Percentiles rank a stretch among this genome's conserved stretches.
Conservation (phyloP, 169 alveolate species). For the Plasmodium berghei region DNA sequence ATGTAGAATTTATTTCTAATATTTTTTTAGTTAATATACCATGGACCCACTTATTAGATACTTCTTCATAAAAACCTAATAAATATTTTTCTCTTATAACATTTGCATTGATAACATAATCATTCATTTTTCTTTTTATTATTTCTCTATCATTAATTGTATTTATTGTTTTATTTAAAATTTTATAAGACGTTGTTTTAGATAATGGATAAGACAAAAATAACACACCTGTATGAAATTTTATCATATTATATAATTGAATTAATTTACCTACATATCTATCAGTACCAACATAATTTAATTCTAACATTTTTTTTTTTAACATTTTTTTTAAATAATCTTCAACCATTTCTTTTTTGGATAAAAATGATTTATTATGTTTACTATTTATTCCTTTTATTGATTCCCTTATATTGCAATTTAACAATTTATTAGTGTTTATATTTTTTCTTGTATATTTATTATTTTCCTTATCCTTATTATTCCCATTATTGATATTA, state of each 20-base stretch:
- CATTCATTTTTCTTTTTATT: constrained; percentile 71
- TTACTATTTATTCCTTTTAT: neutral
- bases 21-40: constrained; percentile 79
- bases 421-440: neutral
- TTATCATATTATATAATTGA: constrained; percentile 73
- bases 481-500: neutral
- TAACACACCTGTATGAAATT: constrained; percentile 63
- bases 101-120: constrained; percentile 68
- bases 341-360: constrained; percentile 72
- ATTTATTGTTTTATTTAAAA: constrained; percentile 61
- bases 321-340: constrained; percentile 58
- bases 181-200: constrained; percentile 63
- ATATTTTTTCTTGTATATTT: neutral
- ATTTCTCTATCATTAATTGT: constrained; percentile 75
- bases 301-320: constrained; percentile 67
- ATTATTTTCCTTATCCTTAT: neutral
- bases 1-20: constrained; percentile 64
- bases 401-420: neutral
- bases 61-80: constrained; percentile 70
- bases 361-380: constrained; percentile 17
- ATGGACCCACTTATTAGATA: constrained; percentile 75
- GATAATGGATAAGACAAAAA: constrained; percentile 72
- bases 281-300: constrained; percentile 71
- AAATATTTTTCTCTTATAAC: constrained; percentile 37
- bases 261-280: constrained; percentile 58